Base-by-base conservation (phyloP, 2,329 filamentous ascomycete species). In the Microsporum audouinii region DNA sequence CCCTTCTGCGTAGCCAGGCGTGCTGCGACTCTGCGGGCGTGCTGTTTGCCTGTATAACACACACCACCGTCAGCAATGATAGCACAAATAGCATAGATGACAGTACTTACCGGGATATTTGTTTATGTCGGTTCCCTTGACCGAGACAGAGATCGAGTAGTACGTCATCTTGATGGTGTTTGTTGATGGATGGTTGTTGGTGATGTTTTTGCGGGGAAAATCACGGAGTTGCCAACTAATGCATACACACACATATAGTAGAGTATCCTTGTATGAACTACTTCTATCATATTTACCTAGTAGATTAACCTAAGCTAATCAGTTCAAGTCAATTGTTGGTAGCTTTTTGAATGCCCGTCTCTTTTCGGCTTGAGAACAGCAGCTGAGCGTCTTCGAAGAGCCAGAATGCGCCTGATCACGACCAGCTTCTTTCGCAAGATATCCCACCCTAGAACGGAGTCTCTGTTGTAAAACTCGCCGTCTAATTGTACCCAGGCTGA, bases 1-100 rank as follows among this genome's bases (percentile, higher is more conserved):
- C 83, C 80, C 49, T 47, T 33, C 1, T 34, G 58, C 2, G 71
- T 66, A 10, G 71, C 70, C 47, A 81, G 73, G 58, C 75, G 71
- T 47, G 71, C 70, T 47, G 77, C 77, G 36, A 79, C 77, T 56
- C 71, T 72, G 60, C 73, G 74, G 38, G 78, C 79, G 70, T 82
- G 79, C 64, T 76, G 72, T 66, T 80, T 81, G 45, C 79, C 79
- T 80, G 63, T 29, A 31, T 14, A n/a, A 2, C 8, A 43, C 17
- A 12, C 6, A 23, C 17, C 5, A 36, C 14, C 7, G 10, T 7
- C 8, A 31, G 34, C 34, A 27, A 7, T 23, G 23, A 12, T 17
- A 29, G 3, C 43, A 33, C 3, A 23, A 12, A 12, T 41, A 34
- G 47, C n/a, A 53, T 29, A 47, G 38, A 23, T 17, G 17, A 10